phyloP scores from a whole-genome alignment of 192 early-diverging fungal genomes.

The Linnemannia schmuckeri region DNA sequence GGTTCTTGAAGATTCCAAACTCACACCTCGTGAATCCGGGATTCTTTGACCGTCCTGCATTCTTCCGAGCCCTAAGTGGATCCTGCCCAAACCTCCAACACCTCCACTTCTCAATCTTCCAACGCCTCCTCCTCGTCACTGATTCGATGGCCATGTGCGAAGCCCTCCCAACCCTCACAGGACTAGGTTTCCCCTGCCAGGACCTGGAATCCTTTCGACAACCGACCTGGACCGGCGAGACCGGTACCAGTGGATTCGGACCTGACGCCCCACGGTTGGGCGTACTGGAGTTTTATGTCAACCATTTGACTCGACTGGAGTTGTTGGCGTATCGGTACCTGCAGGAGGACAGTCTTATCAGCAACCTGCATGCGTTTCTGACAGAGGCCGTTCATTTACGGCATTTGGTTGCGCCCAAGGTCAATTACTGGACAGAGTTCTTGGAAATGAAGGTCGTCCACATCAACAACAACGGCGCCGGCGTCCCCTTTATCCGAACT shows the following conservation, averaged over 20 bases:
- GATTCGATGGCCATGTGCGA: not conserved
- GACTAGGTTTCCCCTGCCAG: not conserved
- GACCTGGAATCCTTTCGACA: slow-evolving; percentile 1
- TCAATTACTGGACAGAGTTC: not conserved
- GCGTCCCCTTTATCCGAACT: not conserved
- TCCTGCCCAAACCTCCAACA: not conserved
- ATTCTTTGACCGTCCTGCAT: not conserved
- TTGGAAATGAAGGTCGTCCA: not conserved
- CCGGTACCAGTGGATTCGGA: not conserved
- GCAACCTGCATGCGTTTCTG: not conserved
- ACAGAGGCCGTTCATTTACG: not conserved
- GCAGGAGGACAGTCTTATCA: not conserved
- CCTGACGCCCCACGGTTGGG: not conserved
- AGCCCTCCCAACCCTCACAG: not conserved
- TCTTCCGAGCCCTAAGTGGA: not conserved
- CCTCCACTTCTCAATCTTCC: not conserved
- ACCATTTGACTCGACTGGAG: not conserved
- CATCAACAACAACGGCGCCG: not conserved
- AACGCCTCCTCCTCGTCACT: not conserved
- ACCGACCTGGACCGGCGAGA: not conserved
- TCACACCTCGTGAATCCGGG: not conserved
- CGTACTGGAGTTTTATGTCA: not conserved
- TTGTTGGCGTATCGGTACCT: not conserved
- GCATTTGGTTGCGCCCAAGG: not conserved
- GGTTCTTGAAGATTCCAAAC: not conserved